Evolutionary conservation across 1,284 basidiomycete species (phyloP), one percentile per base, ranked within the genome.

Genomic region (Afroboletus lepidellus): DNA sequence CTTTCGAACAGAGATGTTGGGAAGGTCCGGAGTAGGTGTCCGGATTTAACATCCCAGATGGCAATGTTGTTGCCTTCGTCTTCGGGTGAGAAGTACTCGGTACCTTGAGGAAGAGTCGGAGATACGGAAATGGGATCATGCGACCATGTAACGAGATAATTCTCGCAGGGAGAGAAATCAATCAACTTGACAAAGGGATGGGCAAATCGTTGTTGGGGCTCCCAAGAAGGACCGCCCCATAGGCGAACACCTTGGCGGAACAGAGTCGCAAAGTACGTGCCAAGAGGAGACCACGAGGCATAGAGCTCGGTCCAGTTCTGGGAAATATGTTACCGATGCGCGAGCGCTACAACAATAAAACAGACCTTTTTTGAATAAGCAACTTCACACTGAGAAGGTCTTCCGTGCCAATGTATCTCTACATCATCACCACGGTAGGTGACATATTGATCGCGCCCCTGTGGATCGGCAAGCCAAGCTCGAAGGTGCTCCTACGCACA

Each of bases 31-130:
- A 99, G 83, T 29, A 98, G 82, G 61, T 91, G 83, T 30, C 92
- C 93, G 16, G 95, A 90, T 72, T 94, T 93, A 74, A 97, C 86
- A 64, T 99, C 95, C 97, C 97, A 99, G 24, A 99, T 85, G 52
- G 96, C 97, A 59, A 98, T 85, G 65, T 95, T 92, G 75, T 98
- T 95, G 36, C 96, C 97, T 74, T 98, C 94, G 70, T 99, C 97
- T 60, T 94, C 93, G 11, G 90, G 84, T 42, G 92, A 91, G 74
- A 96, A 93, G 65, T 85, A 91, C 64, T 91, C 88, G 48, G 92
- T 83, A 29, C 90, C 90, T 73, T 92, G 86, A 52, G 83, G 76
- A 39, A 90, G 87, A 58, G 86, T 87, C 58, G 92, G 89, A 36
- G 90, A 88, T 33, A 95, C 89, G 54, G 87, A 80, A 63, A 99